These are phyloP conservation scores for Suillus ampliporus DNA, from an alignment of 768 basidiomycete species.

Conservation along the genomic window DNA sequence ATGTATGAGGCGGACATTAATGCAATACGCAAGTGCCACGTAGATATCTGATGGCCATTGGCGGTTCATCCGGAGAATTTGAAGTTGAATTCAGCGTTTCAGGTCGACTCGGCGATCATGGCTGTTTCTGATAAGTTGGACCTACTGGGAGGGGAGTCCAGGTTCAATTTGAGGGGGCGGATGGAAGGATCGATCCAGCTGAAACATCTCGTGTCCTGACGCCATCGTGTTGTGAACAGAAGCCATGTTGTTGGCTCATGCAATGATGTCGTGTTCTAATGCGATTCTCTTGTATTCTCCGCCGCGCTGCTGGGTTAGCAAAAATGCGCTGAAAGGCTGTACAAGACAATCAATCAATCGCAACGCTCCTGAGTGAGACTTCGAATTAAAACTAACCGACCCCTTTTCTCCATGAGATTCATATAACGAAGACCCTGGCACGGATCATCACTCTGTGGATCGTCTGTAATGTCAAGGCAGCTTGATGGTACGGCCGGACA, in stretches of 20 bases:
- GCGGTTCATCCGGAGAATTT: background rate
- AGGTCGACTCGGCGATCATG: too few species aligned
- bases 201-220: too few species aligned
- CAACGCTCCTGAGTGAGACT: too few species aligned
- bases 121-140: too few species aligned
- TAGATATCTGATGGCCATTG: background rate
- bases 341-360: too few species aligned
- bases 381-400: too few species aligned
- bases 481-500: background rate
- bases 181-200: too few species aligned
- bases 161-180: too few species aligned
- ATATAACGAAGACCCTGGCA: background rate
- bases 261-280: background rate
- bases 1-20: background rate
- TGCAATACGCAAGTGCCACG: background rate
- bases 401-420: background rate
- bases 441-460: background rate
- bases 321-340: background rate
- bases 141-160: too few species aligned
- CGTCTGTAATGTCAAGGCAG: background rate
- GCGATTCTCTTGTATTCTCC: background rate
- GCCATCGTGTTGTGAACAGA: background rate
- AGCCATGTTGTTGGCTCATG: background rate
- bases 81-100: too few species aligned
- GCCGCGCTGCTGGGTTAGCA: background rate